A percentile compares a stretch with the other conserved stretches of the same genome.
These are phyloP conservation scores for Drosera spatulata DNA, from an alignment of 179 eudicot species.

Conservation along the genomic window DNA sequence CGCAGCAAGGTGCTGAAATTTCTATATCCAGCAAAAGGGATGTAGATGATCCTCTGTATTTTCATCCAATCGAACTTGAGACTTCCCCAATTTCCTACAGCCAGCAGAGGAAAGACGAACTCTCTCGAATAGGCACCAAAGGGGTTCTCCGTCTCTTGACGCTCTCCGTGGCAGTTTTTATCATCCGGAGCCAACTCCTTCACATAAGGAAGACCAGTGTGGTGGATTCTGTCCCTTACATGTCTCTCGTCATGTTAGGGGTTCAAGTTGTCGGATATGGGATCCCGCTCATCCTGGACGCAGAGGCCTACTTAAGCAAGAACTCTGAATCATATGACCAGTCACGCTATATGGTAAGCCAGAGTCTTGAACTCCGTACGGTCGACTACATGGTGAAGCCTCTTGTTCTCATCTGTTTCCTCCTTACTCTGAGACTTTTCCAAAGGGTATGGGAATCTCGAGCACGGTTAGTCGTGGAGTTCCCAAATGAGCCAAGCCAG, in stretches of 20 bases:
- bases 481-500: slow-evolving; percentile 36
- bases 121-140: slow-evolving; percentile 58
- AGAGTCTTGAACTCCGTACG: slow-evolving; percentile 27
- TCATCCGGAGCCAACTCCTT: slow-evolving; percentile 51
- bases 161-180: slow-evolving; percentile 50
- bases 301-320: slow-evolving; percentile 37
- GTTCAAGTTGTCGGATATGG: slow-evolving; percentile 74
- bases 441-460: slow-evolving; percentile 85
- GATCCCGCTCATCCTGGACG: slow-evolving; percentile 58
- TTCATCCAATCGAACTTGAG: slow-evolving; percentile 44
- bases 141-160: slow-evolving; percentile 58
- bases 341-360: slow-evolving; percentile 35
- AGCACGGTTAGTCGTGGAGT: slow-evolving; percentile 27
- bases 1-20: slow-evolving; percentile 52
- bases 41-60: slow-evolving; percentile 68
- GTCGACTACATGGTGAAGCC: slow-evolving; percentile 59
- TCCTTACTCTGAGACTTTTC: slow-evolving; percentile 41
- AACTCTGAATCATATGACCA: slow-evolving; percentile 26
- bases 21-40: slow-evolving; percentile 62
- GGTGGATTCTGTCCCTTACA: slow-evolving; percentile 47
- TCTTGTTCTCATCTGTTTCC: slow-evolving; percentile 54
- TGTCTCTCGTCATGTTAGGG: slow-evolving; percentile 84
- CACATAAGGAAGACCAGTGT: slow-evolving; percentile 24
- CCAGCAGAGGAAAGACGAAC: slow-evolving; percentile 58
- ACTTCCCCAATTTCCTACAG: slow-evolving; percentile 64